phyloP scores from a whole-genome alignment of 2,329 filamentous ascomycete species.

The Gyromitra esculenta region DNA sequence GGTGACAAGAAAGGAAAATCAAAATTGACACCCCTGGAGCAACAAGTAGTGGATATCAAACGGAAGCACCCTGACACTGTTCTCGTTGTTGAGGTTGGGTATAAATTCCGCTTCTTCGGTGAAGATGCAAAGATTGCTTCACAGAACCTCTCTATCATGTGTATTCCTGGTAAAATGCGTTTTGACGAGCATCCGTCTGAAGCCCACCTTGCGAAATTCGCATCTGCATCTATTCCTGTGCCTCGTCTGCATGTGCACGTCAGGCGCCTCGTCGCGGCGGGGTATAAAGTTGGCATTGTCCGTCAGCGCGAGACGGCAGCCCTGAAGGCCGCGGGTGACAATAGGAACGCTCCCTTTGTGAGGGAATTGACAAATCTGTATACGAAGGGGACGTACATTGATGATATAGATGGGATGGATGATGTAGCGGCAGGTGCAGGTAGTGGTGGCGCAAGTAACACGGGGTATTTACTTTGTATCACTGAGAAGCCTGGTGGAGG shows the following conservation, averaged over 20 bases:
- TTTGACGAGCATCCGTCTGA: constrained; percentile 94
- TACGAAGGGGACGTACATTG: constrained; percentile 97
- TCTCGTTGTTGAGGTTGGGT: constrained; percentile 92
- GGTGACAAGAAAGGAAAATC: constrained; percentile 76
- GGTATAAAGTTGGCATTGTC: constrained; percentile 95
- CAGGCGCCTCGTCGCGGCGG: constrained; percentile 88
- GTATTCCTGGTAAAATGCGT: constrained; percentile 92
- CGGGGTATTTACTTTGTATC: constrained; percentile 91
- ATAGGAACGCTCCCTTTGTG: constrained; percentile 89
- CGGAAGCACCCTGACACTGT: constrained; percentile 87
- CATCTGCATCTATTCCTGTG: constrained; percentile 93
- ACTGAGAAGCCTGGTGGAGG: constrained; percentile 84
- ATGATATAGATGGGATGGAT: constrained; percentile 85
- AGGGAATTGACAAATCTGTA: constrained; percentile 95
- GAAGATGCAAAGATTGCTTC: constrained; percentile 79
- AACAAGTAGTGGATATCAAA: constrained; percentile 94
- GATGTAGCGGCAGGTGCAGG: constrained; percentile 61
- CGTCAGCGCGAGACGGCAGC: constrained; percentile 94
- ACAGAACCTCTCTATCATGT: constrained; percentile 88
- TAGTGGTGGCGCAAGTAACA: constrained; percentile 69
- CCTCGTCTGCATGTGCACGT: constrained; percentile 92
- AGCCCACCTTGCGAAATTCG: constrained; percentile 89
- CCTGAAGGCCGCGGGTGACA: constrained; percentile 92
- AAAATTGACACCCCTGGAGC: constrained; percentile 94
- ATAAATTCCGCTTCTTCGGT: constrained; percentile 97